phyloP scores from a whole-genome alignment of 805 yeast species.

The Hanseniaspora valbyensis region DNA sequence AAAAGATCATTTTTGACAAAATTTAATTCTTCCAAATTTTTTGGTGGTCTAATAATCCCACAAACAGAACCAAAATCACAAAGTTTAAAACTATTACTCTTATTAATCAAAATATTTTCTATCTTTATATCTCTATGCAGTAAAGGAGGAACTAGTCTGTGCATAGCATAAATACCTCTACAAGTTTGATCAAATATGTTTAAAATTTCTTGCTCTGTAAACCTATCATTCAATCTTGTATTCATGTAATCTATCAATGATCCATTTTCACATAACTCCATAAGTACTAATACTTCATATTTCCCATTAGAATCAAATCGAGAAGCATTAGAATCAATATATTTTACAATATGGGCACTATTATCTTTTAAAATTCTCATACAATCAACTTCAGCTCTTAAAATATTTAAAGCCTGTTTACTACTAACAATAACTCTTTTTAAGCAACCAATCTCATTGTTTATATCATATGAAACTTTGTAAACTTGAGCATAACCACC shows the following conservation, averaged over 20 bases:
- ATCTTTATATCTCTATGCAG: conserved; percentile 74
- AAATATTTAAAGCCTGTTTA: conserved; percentile 65
- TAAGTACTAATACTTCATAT: conserved; percentile 65
- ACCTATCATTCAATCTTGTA: conserved; percentile 50
- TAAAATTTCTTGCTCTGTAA: conserved; percentile 58
- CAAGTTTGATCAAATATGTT: conserved; percentile 59
- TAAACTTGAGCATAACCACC: conserved; percentile 97
- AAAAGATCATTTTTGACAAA: conserved; percentile 55
- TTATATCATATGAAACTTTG: conserved; percentile 48
- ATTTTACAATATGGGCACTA: conserved; percentile 61
- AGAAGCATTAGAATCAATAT: conserved; percentile 91
- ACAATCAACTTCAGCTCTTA: conserved; percentile 93
- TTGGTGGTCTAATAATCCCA: conserved; percentile 51
- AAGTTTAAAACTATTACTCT: conserved; percentile 48
- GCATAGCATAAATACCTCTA: conserved; percentile 69
- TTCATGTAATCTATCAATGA: conserved; percentile 77
- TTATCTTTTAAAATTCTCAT: conserved; percentile 81
- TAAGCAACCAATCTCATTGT: conserved; percentile 60
- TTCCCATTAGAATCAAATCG: conserved; percentile 45
- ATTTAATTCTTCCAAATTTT: conserved; percentile 47
- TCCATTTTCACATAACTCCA: conserved; percentile 69
- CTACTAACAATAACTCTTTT: conserved; percentile 94
- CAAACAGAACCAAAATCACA: conserved; percentile 81
- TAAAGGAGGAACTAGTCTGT: conserved; percentile 57
- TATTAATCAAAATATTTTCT: conserved; percentile 63